Base-by-base conservation (phyloP, 805 yeast genomes). In the Candida takata region DNA sequence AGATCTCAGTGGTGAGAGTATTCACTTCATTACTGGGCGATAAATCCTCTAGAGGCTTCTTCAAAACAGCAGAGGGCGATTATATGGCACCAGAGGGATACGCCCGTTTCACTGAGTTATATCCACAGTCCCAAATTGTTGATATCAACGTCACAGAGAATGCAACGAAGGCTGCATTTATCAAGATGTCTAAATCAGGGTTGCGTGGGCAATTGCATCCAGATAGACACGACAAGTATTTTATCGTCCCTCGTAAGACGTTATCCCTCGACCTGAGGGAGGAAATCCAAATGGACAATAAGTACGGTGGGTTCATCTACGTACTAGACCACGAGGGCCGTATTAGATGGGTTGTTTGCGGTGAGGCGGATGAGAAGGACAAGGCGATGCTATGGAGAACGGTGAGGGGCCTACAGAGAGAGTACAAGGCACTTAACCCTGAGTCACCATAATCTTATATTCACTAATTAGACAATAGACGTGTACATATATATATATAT, bases 271-370 rank as follows among this genome's bases (percentile, higher is more conserved):
- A 67, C 14, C 59, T 74, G 6, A 73, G 83, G 47, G 77, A 77
- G 36, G 57, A 70, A 18, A 58, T 90, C 24, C 62, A 72, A 33
- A 73, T 87, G 46, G 79, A 77, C 37, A 90, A 90, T 54, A 70
- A 74, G 16, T 83, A 81, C 48, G 75, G 94, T 3, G 97, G 97
- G 0, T 87, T 84, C 52, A 64, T 87, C 9, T 81, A 86, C 45
- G 63, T 90, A 5, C 70, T 92, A 24, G 98, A 92, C 52, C 66
- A 65, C 12, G 64, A 76, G 11, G 79, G 81, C 34, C 79, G 72
- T 49, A 80, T 92, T 36, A 67, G 97, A 48, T 90, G 97, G 97
- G 87, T 86, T 17, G 84, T 86, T 4, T 76, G 94, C 47, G 98
- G 97, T 3, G 73, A 70, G 27, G 81, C 95, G 2, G 67, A 69